phyloP scores from a whole-genome alignment of 2,329 filamentous ascomycete genomes.

The Ophiocordyceps unilateralis region DNA sequence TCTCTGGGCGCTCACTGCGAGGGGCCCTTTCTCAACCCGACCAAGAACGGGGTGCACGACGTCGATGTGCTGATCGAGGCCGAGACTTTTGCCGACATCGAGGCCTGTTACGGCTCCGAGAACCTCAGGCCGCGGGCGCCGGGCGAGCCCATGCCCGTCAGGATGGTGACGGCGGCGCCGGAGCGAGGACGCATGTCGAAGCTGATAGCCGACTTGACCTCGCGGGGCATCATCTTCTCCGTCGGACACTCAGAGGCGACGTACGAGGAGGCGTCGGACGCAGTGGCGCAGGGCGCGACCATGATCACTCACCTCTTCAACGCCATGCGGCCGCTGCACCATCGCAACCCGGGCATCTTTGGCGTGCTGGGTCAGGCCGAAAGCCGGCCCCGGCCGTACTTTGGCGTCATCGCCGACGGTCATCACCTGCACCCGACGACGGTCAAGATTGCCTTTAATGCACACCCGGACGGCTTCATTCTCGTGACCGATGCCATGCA shows the following conservation, averaged over 20 bases:
- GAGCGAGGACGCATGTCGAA: conserved; percentile 56
- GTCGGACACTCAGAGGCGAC: conserved; percentile 79
- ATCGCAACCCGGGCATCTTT: conserved; percentile 82
- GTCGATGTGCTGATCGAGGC: conserved; percentile 50
- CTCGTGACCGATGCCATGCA: conserved; percentile 90
- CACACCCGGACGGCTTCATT: conserved; percentile 70
- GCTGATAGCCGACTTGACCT: conserved; percentile 48
- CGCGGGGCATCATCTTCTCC: conserved; percentile 54
- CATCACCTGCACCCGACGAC: conserved; percentile 80
- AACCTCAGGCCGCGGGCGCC: conserved; percentile 36
- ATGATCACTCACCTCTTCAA: conserved; percentile 95
- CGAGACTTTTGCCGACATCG: conserved; percentile 45
- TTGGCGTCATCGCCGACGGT: conserved; percentile 79
- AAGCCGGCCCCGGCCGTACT: conserved; percentile 48
- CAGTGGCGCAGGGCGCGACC: conserved; percentile 56
- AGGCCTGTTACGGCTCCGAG: conserved; percentile 51
- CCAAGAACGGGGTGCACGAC: conserved; percentile 78
- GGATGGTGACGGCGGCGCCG: conserved; percentile 74
- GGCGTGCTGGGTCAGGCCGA: conserved; percentile 60
- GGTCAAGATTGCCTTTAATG: conserved; percentile 76
- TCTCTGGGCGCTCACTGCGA: conserved; percentile 83
- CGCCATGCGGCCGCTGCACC: conserved; percentile 78
- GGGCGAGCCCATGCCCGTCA: conserved; percentile 33
- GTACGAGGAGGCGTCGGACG: conserved; percentile 61
- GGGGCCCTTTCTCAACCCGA: conserved; percentile 70